Conservation (phyloP, 495 filamentous ascomycete genomes). For the Elasticomyces elasticus region DNA sequence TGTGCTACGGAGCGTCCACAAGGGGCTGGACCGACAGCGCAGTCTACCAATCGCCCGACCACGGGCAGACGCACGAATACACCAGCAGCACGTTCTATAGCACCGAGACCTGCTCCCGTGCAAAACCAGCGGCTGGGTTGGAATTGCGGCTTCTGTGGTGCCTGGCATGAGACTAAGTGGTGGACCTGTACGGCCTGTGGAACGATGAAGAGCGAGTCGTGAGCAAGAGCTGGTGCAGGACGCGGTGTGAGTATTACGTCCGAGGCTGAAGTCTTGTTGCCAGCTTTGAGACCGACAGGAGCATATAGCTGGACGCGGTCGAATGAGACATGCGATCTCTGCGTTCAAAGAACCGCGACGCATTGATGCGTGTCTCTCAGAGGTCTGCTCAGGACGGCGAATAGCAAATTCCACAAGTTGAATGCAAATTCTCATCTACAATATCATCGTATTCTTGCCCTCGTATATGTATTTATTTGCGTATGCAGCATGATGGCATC, state of each 20-base stretch:
- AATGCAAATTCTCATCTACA: too few species aligned
- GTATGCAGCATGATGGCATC: too few species aligned
- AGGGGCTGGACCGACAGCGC: slow-evolving; percentile 14
- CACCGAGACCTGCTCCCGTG: background rate
- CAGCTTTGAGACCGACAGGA: too few species aligned
- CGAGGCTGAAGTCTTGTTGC: too few species aligned
- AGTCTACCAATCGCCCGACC: background rate
- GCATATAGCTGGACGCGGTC: too few species aligned
- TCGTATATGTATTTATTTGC: too few species aligned
- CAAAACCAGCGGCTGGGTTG: slow-evolving; percentile 25
- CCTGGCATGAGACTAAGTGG: slow-evolving; percentile 36
- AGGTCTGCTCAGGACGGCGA: too few species aligned
- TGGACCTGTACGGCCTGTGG: slow-evolving; percentile 35
- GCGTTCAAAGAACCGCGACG: too few species aligned
- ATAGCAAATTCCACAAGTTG: too few species aligned
- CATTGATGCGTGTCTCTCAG: background rate
- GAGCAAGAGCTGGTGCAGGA: background rate
- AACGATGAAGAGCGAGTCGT: slow-evolving; percentile 28
- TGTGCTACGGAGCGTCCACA: slow-evolving; percentile 58
- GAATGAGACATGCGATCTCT: too few species aligned
- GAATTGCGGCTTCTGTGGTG: slow-evolving; percentile 32
- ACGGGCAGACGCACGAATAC: slow-evolving; percentile 11
- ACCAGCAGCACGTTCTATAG: background rate
- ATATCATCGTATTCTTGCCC: too few species aligned
- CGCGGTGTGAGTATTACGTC: too few species aligned